phyloP scores from a whole-genome alignment of 139 green algal genomes.

The Chlamydomonas schloesseri region DNA sequence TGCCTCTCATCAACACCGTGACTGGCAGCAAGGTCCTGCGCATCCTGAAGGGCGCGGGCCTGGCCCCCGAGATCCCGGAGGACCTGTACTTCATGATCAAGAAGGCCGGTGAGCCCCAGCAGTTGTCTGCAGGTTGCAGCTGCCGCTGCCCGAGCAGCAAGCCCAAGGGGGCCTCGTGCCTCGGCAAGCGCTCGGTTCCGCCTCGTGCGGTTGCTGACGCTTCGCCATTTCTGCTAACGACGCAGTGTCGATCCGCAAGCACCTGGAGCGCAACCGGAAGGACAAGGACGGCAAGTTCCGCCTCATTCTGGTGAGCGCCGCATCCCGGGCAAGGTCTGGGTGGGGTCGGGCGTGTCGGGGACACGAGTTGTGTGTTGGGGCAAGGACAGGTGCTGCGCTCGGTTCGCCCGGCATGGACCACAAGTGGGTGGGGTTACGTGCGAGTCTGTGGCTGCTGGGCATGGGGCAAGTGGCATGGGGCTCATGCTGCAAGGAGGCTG shows the following conservation, averaged over 20 bases:
- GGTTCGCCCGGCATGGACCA: too few relatives aligned
- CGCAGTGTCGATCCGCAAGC: constrained; percentile 96
- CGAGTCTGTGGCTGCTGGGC: too few relatives aligned
- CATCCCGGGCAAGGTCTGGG: too few relatives aligned
- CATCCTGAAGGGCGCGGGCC: constrained; percentile 94
- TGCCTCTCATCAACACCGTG: constrained; percentile 87
- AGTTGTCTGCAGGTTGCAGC: neutral
- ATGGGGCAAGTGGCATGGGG: too few relatives aligned
- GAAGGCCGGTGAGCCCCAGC: constrained; percentile 80
- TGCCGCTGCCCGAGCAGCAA: neutral
- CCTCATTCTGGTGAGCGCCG: constrained; percentile 79
- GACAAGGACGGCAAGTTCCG: constrained; percentile 93
- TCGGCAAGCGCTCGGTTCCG: constrained; percentile 40
- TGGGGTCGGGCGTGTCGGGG: too few relatives aligned
- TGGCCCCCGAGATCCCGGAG: constrained; percentile 97
- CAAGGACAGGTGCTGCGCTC: too few relatives aligned
- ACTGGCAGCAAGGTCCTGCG: constrained; percentile 97
- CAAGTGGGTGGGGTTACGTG: too few relatives aligned
- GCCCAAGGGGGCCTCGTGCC: constrained; percentile 24
- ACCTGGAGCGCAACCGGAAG: constrained; percentile 97
- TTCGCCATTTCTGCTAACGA: constrained; percentile 15
- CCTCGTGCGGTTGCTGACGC: constrained; percentile 33
- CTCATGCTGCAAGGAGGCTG: too few relatives aligned
- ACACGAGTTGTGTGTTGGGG: too few relatives aligned
- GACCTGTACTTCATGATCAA: constrained; percentile 99